Percentiles rank a stretch among this genome's conserved stretches.
phyloP scores from a whole-genome alignment of 768 basidiomycete species.

The Suillus luteus region DNA sequence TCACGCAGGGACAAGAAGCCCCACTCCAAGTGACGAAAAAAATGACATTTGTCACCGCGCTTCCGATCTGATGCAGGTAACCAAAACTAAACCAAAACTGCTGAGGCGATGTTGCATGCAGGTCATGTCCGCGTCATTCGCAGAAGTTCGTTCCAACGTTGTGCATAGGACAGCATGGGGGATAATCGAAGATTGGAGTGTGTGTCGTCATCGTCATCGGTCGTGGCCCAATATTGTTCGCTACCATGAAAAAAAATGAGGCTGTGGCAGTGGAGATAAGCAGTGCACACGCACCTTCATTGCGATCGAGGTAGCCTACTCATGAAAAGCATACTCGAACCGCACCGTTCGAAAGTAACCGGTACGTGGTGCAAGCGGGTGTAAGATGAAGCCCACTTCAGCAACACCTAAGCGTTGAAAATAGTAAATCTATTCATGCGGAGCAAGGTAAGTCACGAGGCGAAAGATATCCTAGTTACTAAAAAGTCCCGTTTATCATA shows the following conservation, averaged over 20 bases:
- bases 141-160: neutral
- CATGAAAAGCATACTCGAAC: neutral
- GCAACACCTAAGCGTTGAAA: neutral
- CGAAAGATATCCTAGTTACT: neutral
- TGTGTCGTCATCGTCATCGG: neutral
- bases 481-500: slow-evolving; percentile 2
- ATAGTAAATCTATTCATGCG: neutral
- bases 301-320: neutral
- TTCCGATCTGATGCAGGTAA: neutral
- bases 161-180: neutral
- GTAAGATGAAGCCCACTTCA: neutral
- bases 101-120: neutral
- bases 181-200: neutral
- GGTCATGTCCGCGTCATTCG: neutral
- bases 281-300: neutral
- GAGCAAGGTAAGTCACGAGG: neutral
- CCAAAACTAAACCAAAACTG: neutral
- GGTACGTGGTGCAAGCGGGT: neutral
- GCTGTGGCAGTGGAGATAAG: neutral
- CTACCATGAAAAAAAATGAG: neutral
- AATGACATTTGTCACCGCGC: neutral
- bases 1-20: neutral
- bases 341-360: neutral
- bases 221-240: neutral
- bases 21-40: neutral